These are phyloP conservation scores for Cyphellophora attinorum DNA, from an alignment of 2,329 filamentous ascomycete species.

Conservation along the genomic window DNA sequence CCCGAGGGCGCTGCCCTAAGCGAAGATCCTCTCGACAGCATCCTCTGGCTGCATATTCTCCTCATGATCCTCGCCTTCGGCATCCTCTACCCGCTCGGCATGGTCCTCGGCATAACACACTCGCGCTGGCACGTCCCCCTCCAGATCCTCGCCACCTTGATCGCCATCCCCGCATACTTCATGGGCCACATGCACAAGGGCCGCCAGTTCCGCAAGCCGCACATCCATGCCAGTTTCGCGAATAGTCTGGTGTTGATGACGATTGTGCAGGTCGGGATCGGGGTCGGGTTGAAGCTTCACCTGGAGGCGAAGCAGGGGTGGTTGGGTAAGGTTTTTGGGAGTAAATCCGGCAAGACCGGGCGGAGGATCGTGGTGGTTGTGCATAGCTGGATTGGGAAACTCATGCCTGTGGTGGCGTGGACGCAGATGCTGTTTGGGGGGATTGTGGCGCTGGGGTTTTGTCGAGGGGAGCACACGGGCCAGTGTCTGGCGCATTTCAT, in stretches of 20 bases:
- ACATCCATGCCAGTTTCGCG: constrained; percentile 75
- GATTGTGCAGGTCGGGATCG: constrained; percentile 64
- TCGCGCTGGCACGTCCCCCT: constrained; percentile 91
- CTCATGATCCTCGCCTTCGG: constrained; percentile 82
- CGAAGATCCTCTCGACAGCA: constrained; percentile 68
- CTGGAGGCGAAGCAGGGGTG: constrained; percentile 63
- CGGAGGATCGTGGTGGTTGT: constrained; percentile 60
- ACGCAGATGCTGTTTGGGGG: constrained; percentile 92
- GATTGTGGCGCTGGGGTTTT: constrained; percentile 86
- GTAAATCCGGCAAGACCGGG: constrained; percentile 15
- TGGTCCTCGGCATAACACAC: constrained; percentile 86
- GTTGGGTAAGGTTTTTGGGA: constrained; percentile 55
- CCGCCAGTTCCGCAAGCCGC: constrained; percentile 64
- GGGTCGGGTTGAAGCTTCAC: constrained; percentile 81
- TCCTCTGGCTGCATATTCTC: constrained; percentile 89
- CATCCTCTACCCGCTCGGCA: constrained; percentile 83
- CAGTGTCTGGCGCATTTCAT: constrained; percentile 97
- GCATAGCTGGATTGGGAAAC: constrained; percentile 77
- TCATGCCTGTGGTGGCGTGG: constrained; percentile 80
- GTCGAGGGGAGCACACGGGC: constrained; percentile 78
- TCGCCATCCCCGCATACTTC: constrained; percentile 79
- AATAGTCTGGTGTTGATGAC: constrained; percentile 72
- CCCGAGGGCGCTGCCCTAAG: constrained; percentile 61
- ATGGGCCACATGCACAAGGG: constrained; percentile 86
- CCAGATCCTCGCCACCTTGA: constrained; percentile 62